phyloP scores from a whole-genome alignment of 2,329 filamentous ascomycete genomes.

The Botrytis porri region DNA sequence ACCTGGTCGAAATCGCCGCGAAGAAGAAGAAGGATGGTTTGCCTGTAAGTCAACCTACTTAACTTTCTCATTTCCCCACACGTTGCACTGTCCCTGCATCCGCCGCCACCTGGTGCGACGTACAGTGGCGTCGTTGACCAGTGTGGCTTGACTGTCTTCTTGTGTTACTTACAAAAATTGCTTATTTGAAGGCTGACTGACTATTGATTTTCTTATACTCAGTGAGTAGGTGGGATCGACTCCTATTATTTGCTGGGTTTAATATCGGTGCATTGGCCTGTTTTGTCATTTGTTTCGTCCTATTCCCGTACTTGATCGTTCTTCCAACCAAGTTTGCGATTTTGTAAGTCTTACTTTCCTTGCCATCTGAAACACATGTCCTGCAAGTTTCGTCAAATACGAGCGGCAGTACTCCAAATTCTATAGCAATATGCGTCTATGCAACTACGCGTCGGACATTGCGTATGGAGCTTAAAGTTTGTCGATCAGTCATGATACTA shows the following conservation, averaged over 20 bases:
- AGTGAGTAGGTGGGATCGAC: constrained; percentile 97
- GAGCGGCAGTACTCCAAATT: constrained; percentile 27
- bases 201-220: constrained; percentile 33
- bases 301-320: constrained; percentile 79
- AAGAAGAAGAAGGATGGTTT: constrained; percentile 96
- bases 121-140: constrained; percentile 25
- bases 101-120: constrained; percentile 30
- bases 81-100: constrained; percentile 36
- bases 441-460: constrained; percentile 41
- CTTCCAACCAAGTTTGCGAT: constrained; percentile 93
- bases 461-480: constrained; percentile 21
- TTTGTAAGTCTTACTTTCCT: constrained; percentile 66
- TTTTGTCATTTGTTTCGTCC: constrained; percentile 88
- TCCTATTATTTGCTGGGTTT: constrained; percentile 88
- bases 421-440: constrained; percentile 34
- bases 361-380: constrained; percentile 19
- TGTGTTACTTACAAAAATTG: constrained; percentile 27
- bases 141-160: constrained; percentile 27
- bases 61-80: constrained; percentile 22
- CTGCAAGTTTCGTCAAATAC: constrained; percentile 23
- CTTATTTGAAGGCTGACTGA: constrained; percentile 36
- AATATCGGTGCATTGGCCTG: constrained; percentile 86
- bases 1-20: constrained; percentile 77
- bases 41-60: constrained; percentile 66
- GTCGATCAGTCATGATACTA: background rate